phyloP scores from a whole-genome alignment of 306 rosid species.

The Bauhinia variegata region DNA sequence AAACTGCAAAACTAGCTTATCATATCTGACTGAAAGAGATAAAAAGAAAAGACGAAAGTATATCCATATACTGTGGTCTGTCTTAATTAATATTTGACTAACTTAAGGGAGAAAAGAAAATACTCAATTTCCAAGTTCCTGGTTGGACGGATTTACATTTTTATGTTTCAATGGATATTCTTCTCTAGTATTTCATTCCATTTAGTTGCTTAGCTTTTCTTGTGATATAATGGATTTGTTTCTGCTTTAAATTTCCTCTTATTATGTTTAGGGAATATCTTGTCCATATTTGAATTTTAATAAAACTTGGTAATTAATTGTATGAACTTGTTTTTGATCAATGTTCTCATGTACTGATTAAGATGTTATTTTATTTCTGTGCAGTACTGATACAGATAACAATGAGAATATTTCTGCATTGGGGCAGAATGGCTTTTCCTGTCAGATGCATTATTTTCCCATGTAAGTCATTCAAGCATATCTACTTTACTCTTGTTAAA shows the following conservation, averaged over 20 bases:
- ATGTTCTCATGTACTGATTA: slow-evolving; percentile 21
- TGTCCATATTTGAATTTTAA: slow-evolving; percentile 13
- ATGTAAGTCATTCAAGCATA: slow-evolving; percentile 47
- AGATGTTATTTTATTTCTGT: slow-evolving; percentile 30
- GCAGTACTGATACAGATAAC: slow-evolving; percentile 47
- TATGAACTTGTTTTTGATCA: background rate
- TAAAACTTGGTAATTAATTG: background rate
- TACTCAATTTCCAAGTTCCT: background rate
- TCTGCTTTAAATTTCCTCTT: background rate
- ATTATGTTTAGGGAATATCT: background rate
- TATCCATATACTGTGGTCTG: background rate
- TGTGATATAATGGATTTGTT: background rate
- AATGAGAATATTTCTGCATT: slow-evolving; percentile 30
- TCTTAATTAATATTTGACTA: slow-evolving; percentile 10
- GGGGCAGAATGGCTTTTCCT: slow-evolving; percentile 29
- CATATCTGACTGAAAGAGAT: background rate
- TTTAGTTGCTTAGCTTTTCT: slow-evolving; percentile 10
- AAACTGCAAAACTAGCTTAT: too few relatives aligned
- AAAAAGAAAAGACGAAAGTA: slow-evolving; percentile 17
- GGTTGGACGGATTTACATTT: slow-evolving; percentile 10
- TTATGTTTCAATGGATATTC: background rate
- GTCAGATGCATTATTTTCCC: slow-evolving; percentile 46
- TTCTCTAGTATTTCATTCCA: slow-evolving; percentile 16
- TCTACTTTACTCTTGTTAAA: too few relatives aligned
- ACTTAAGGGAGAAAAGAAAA: background rate